A percentile compares a stretch with the other conserved stretches of the same genome.
phyloP scores from a whole-genome alignment of 768 basidiomycete genomes.

The Russula vinacea region DNA sequence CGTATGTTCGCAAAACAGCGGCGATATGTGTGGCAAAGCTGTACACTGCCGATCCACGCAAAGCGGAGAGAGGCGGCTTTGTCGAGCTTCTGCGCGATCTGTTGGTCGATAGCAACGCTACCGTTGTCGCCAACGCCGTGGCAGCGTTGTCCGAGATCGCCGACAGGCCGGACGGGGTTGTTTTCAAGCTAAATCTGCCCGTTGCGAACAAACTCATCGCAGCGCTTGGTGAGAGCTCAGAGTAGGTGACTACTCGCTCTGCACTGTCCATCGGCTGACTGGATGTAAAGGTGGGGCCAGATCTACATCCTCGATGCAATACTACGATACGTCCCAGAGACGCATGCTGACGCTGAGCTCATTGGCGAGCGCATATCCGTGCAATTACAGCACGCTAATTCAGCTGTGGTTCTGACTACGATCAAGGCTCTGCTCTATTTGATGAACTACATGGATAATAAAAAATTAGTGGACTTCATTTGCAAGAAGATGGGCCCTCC shows the following conservation, averaged over 20 bases:
- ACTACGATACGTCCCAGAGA: constrained; percentile 89
- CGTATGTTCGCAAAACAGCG: constrained; percentile 98
- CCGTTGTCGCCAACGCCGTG: constrained; percentile 95
- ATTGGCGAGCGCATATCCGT: constrained; percentile 95
- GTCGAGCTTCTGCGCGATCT: constrained; percentile 89
- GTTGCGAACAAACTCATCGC: constrained; percentile 87
- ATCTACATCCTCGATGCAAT: constrained; percentile 96
- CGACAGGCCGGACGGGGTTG: constrained; percentile 91
- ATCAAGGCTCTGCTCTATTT: constrained; percentile 93
- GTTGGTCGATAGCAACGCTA: constrained; percentile 90
- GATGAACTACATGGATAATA: constrained; percentile 99
- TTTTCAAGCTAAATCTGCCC: constrained; percentile 82
- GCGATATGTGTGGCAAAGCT: constrained; percentile 97
- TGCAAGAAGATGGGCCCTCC: constrained; percentile 99
- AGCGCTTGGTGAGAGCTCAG: constrained; percentile 93
- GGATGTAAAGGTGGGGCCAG: constrained; percentile 86
- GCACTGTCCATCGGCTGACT: constrained; percentile 7
- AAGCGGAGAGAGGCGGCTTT: constrained; percentile 86
- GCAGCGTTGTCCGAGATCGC: constrained; percentile 96
- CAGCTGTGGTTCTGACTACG: constrained; percentile 97
- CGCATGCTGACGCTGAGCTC: constrained; percentile 82
- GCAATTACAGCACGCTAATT: constrained; percentile 96
- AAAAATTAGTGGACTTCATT: constrained; percentile 78
- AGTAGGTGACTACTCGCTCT: constrained; percentile 55
- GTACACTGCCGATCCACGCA: constrained; percentile 81